phyloP scores from a whole-genome alignment of 441 rosid genomes.

The Jatropha multifida region DNA sequence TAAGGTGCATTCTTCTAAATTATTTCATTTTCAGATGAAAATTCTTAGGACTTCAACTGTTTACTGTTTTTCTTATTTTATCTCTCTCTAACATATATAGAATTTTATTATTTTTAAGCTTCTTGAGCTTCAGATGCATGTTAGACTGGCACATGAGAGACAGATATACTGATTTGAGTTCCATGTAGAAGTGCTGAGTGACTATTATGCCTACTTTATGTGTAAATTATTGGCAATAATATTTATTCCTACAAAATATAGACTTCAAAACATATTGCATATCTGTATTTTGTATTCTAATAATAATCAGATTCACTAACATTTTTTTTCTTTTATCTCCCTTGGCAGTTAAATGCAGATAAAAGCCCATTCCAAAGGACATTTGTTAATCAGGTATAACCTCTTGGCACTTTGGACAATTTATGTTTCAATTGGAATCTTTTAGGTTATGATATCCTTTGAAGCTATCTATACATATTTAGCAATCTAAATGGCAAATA shows the following conservation, averaged over 20 bases:
- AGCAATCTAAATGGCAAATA: not conserved
- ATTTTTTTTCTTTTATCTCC: slow-evolving; percentile 2
- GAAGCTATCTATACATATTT: not conserved
- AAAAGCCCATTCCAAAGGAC: slow-evolving; percentile 94
- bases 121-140: not conserved
- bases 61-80: not conserved
- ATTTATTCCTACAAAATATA: not conserved
- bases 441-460: slow-evolving; percentile 5
- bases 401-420: slow-evolving; percentile 9
- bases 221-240: slow-evolving; percentile 1
- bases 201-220: not conserved
- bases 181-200: not conserved
- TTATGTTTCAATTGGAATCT: slow-evolving; percentile 8
- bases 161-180: not conserved
- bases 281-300: not conserved
- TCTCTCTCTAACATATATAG: not conserved
- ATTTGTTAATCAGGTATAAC: slow-evolving; percentile 83
- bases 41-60: not conserved
- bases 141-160: not conserved
- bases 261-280: not conserved
- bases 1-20: not conserved
- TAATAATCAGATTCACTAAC: slow-evolving; percentile 19
- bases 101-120: not conserved
- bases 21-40: not conserved
- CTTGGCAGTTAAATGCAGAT: slow-evolving; percentile 76